phyloP scores from a whole-genome alignment of 2,329 filamentous ascomycete genomes.

The Salinomyces thailandicus region DNA sequence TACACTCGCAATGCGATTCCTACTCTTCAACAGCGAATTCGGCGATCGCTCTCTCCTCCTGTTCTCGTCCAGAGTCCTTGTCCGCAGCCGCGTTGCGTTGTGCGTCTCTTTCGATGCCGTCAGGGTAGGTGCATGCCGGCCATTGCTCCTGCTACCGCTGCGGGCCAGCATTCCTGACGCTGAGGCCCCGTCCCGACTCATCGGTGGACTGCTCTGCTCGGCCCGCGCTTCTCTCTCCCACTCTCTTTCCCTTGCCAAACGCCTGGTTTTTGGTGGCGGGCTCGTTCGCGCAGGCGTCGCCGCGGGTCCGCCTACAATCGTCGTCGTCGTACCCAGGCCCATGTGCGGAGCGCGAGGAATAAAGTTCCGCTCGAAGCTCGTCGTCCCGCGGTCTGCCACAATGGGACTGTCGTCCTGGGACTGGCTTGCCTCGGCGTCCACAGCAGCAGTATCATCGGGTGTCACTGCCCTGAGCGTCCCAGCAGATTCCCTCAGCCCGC shows the following conservation, averaged over 20 bases:
- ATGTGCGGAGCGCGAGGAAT: slow-evolving; percentile 9
- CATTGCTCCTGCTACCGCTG: slow-evolving; percentile 18
- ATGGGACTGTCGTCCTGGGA: slow-evolving; percentile 10
- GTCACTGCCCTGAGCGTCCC: slow-evolving; percentile 8
- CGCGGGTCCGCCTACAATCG: slow-evolving; percentile 14
- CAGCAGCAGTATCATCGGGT: slow-evolving; percentile 5
- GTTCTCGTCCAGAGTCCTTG: slow-evolving; percentile 40
- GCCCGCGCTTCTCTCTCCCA: slow-evolving; percentile 10
- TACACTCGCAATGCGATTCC: slow-evolving; percentile 61
- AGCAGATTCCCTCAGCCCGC: slow-evolving; percentile 1
- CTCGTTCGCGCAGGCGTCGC: slow-evolving; percentile 1
- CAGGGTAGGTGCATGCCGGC: slow-evolving; percentile 11
- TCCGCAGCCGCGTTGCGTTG: slow-evolving; percentile 32
- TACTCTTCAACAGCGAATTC: slow-evolving; percentile 34
- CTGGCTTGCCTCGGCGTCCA: slow-evolving; percentile 30
- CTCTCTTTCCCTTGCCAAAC: slow-evolving; percentile 10
- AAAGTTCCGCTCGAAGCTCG: slow-evolving; percentile 21
- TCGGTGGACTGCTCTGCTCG: slow-evolving; percentile 13
- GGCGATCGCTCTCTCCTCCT: slow-evolving; percentile 31
- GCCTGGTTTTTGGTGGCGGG: slow-evolving; percentile 12
- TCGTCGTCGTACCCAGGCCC: slow-evolving; percentile 17
- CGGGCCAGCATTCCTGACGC: slow-evolving; percentile 12
- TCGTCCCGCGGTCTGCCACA: slow-evolving; percentile 18
- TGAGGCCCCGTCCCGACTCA: slow-evolving; percentile 15
- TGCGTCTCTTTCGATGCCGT: slow-evolving; percentile 11